A percentile compares a stretch with the other conserved stretches of the same genome.
Evolutionary conservation across 2,329 filamentous ascomycete genomes (phyloP).

Genomic region (Fusarium sp.): DNA sequence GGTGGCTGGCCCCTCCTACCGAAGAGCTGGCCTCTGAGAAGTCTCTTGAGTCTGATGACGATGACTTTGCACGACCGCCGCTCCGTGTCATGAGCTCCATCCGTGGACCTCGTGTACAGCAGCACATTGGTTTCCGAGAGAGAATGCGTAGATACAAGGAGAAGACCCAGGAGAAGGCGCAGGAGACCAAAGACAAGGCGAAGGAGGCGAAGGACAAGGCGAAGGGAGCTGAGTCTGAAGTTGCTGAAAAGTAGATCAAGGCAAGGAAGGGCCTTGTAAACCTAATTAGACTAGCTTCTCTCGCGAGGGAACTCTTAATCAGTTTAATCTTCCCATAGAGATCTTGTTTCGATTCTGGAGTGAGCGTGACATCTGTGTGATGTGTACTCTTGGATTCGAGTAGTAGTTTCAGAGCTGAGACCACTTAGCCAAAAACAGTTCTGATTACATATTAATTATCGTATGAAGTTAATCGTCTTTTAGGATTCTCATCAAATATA

Average conservation of each 20-base stretch:
- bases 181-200: conserved; percentile 15
- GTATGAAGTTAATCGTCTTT: not conserved
- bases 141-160: conserved; percentile 47
- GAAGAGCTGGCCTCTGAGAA: conserved; percentile 30
- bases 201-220: conserved; percentile 7
- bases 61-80: conserved; percentile 41
- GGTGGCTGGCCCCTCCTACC: conserved; percentile 41
- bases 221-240: conserved; percentile 17
- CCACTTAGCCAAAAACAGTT: not conserved
- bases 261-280: not conserved
- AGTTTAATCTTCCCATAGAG: not conserved
- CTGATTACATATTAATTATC: not conserved
- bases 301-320: not conserved
- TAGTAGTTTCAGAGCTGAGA: not conserved
- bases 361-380: not conserved
- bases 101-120: conserved; percentile 46
- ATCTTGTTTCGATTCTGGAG: not conserved
- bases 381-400: not conserved
- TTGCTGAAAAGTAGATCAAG: conserved; percentile 21
- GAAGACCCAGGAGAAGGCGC: conserved; percentile 38
- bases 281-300: not conserved
- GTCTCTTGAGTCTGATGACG: conserved; percentile 33
- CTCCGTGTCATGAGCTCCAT: conserved; percentile 49
- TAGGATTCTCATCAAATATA: not conserved
- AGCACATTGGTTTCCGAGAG: conserved; percentile 48